Base-by-base conservation (phyloP, 2,329 filamentous ascomycete species). In the Fusarium miscanthi region DNA sequence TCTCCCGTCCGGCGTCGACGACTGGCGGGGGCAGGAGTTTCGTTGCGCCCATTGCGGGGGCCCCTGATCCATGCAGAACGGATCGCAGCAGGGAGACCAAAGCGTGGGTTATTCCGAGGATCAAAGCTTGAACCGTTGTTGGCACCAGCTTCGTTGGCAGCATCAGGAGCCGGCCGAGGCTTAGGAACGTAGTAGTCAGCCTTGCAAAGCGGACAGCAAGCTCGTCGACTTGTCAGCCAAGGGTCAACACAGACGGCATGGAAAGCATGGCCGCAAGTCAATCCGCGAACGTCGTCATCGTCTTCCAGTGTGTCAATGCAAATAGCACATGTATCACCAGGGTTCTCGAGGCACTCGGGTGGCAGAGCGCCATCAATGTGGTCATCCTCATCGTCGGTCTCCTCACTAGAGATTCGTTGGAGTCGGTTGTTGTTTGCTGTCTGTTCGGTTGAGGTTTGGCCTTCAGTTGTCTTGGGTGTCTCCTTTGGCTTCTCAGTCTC, bases 241-340 rank as follows among this genome's bases (percentile, higher is more conserved):
- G 96, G 96, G 77, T 99, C 96, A 53, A 99, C 90, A 80, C 96
- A 99, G 42, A 92, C 93, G 56, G 94, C 95, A 81, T 99, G 96
- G 88, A 98, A 99, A 59, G 95, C 95, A 82, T 99, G 96, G n/a
- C 96, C 96, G 78, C 96, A 99, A 8, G 94, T 94, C 69, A 99
- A 85, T 5, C 96, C 96, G 75, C 96, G 93, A 54, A 99, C 91
- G 79, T 99, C 95, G 76, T 98, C 96, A 71, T 98, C 94, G 71
- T 98, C 94, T 81, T 99, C 96, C 23, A 99, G 88, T 0, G 89
- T 92, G 79, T 99, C 96, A 73, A 99, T 92, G 81, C 96, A 99
- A 77, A 99, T 98, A 56, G 96, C 96, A 82, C 96, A 99, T 4
- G 94, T 93, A 79, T 99, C 96, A 46, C 95, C 96, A 1, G 94